Percentiles rank a stretch among this genome's conserved stretches.
These are phyloP conservation scores for Annulohypoxylon bovei DNA, from an alignment of 495 filamentous ascomycete genomes.

Conservation along the genomic window DNA sequence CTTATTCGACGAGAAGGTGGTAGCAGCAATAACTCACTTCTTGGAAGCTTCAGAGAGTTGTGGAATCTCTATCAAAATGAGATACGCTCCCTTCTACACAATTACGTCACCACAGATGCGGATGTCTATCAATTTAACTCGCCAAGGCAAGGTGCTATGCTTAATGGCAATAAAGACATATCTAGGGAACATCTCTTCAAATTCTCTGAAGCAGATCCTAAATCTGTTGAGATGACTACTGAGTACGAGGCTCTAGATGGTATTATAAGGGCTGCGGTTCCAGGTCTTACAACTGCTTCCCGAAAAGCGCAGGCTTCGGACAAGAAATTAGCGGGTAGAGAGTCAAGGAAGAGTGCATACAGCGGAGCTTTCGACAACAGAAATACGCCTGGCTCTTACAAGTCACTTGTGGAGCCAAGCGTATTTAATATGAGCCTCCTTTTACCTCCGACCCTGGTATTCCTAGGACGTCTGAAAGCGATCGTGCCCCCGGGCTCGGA, in stretches of 20 bases:
- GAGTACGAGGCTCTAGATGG: conserved; percentile 91
- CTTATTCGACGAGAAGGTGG: conserved; percentile 80
- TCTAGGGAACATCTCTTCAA: conserved; percentile 89
- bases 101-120: conserved; percentile 95
- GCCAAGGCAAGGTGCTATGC: conserved; percentile 50
- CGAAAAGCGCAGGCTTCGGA: conserved; percentile 63
- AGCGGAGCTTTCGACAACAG: conserved; percentile 70
- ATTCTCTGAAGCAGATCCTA: conserved; percentile 82
- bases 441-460: conserved; percentile 90
- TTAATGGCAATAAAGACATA: conserved; percentile 64
- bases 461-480: conserved; percentile 88
- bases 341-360: conserved; percentile 56
- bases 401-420: conserved; percentile 84
- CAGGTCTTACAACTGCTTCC: conserved; percentile 86
- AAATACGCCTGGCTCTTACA: conserved; percentile 70
- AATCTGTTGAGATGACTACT: conserved; percentile 74
- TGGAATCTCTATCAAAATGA: conserved; percentile 83
- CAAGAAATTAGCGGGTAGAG: conserved; percentile 54
- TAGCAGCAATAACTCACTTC: conserved; percentile 66
- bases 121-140: conserved; percentile 68
- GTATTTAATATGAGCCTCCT: conserved; percentile 98
- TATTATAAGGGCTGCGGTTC: conserved; percentile 90
- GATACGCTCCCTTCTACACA: conserved; percentile 93
- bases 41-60: conserved; percentile 86
- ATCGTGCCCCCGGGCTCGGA: conserved; percentile 89